A percentile compares a stretch with the other conserved stretches of the same genome.
Conservation (phyloP, 148 eudicot species). For the Chenopodium quinoa region DNA sequence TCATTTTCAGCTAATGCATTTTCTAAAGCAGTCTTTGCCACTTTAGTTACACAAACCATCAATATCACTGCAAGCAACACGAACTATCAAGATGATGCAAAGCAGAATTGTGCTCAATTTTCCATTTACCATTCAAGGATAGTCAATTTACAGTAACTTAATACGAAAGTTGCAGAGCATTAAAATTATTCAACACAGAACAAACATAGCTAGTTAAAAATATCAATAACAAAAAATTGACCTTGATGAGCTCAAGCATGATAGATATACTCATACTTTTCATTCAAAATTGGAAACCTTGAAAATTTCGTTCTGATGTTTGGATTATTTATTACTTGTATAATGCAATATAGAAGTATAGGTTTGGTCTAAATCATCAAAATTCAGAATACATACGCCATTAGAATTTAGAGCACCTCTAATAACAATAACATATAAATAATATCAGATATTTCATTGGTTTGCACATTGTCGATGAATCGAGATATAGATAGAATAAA, state of each 20-base stretch:
- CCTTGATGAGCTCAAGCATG: not conserved
- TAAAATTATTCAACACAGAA: not conserved
- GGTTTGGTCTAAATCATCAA: not conserved
- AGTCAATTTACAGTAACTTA: not conserved
- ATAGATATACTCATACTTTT: not conserved
- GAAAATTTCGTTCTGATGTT: not conserved
- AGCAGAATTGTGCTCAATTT: not conserved
- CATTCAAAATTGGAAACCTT: not conserved
- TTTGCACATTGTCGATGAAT: not conserved
- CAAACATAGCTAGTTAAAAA: not conserved
- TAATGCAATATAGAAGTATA: not conserved
- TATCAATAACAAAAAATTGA: not conserved
- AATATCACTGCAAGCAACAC: conserved; percentile 51
- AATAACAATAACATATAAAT: not conserved
- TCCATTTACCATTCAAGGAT: not conserved
- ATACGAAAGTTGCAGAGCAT: not conserved
- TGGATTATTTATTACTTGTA: too few species aligned
- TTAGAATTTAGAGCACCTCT: not conserved
- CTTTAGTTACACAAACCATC: conserved; percentile 68
- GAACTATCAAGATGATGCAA: not conserved
- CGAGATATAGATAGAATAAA: not conserved
- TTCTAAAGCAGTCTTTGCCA: conserved; percentile 85
- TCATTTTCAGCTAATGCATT: conserved; percentile 73
- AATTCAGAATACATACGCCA: not conserved
- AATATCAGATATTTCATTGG: not conserved